Evolutionary conservation across 495 filamentous ascomycete genomes (phyloP).

Genomic region (Hamigera avellanea): DNA sequence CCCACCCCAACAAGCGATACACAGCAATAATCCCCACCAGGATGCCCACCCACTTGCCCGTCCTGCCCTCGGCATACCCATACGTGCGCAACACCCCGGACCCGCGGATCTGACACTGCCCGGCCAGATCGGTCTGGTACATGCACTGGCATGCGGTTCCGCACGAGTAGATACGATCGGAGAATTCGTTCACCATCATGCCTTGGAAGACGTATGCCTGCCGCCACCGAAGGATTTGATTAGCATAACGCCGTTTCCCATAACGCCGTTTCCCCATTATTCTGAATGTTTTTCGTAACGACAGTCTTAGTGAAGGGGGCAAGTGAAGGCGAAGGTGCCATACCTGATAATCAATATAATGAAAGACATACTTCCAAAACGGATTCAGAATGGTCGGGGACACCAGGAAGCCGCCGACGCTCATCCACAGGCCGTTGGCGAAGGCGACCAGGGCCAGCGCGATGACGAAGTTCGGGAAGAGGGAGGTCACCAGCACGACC

Average conservation of each 20-base stretch:
- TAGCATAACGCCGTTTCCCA: too few relatives aligned
- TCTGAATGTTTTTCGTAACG: too few relatives aligned
- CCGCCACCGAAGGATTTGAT: too few relatives aligned
- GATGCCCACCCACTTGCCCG: slow-evolving; percentile 64
- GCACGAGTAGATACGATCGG: slow-evolving; percentile 48
- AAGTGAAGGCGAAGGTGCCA: slow-evolving; percentile 8
- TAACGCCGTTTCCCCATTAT: too few relatives aligned
- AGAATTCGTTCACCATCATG: slow-evolving; percentile 86
- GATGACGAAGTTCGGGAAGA: slow-evolving; percentile 71
- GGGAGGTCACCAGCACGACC: slow-evolving; percentile 59
- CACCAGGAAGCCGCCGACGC: slow-evolving; percentile 71
- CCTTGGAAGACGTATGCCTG: slow-evolving; percentile 78
- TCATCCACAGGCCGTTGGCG: slow-evolving; percentile 82
- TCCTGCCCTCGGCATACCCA: slow-evolving; percentile 50
- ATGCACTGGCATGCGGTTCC: slow-evolving; percentile 49
- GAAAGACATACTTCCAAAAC: slow-evolving; percentile 77
- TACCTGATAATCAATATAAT: slow-evolving; percentile 79
- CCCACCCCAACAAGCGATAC: slow-evolving; percentile 54
- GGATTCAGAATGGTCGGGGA: slow-evolving; percentile 55
- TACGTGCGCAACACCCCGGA: slow-evolving; percentile 54
- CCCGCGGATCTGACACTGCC: slow-evolving; percentile 56
- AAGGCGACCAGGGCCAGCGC: slow-evolving; percentile 66
- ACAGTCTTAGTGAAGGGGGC: too few relatives aligned
- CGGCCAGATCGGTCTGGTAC: slow-evolving; percentile 50
- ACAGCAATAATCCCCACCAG: slow-evolving; percentile 60